These are phyloP conservation scores for Phaeosphaeria sp. DNA, from an alignment of 2,329 filamentous ascomycete genomes.

Conservation along the genomic window DNA sequence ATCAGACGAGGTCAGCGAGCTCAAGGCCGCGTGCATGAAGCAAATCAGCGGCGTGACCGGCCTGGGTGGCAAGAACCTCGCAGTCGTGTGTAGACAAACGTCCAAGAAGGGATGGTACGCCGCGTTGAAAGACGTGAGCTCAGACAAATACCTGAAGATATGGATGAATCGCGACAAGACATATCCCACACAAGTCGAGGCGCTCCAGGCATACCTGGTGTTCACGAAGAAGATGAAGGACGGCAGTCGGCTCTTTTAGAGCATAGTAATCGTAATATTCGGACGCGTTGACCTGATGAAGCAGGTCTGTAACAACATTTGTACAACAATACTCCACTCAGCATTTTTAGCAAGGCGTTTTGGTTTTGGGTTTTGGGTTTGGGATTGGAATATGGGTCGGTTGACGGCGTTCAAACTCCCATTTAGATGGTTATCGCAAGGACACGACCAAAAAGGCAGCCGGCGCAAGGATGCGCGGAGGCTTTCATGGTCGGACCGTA, in stretches of 20 bases:
- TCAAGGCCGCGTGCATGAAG: conserved; percentile 13
- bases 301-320: conserved; percentile 3
- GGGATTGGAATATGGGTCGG: not conserved
- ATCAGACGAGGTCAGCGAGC: conserved; percentile 7
- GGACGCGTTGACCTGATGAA: not conserved
- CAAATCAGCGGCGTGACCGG: conserved; percentile 29
- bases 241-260: conserved; percentile 28
- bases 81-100: conserved; percentile 28
- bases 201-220: conserved; percentile 32
- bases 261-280: not conserved
- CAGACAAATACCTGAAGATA: conserved; percentile 39
- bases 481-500: conserved; percentile 1
- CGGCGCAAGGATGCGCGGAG: conserved; percentile 3
- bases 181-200: conserved; percentile 26
- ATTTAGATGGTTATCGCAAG: conserved; percentile 4
- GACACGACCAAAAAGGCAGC: not conserved
- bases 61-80: conserved; percentile 28
- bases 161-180: conserved; percentile 39
- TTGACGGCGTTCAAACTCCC: not conserved
- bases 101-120: conserved; percentile 33
- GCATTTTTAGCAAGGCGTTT: conserved; percentile 6
- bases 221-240: conserved; percentile 33
- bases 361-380: not conserved
- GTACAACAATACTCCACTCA: conserved; percentile 7
- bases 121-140: conserved; percentile 30